Evolutionary conservation across 345 rosid species (phyloP), one percentile per base, ranked within the genome.

Genomic region (Psidium friedrichsthalianum): DNA sequence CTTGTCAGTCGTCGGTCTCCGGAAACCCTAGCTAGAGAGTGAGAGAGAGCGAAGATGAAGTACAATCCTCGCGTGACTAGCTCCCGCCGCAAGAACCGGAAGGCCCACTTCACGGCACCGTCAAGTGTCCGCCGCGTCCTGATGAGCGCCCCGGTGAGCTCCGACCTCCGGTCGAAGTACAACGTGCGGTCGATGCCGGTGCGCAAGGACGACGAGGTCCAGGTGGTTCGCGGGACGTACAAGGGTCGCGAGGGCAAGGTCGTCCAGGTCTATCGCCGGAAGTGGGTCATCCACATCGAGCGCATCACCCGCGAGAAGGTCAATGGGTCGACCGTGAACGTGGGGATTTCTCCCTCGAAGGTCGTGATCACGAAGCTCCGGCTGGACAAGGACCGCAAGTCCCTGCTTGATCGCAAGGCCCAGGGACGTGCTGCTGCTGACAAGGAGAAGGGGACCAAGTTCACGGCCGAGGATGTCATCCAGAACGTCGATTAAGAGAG

Each of bases 281-380:
- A 86, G 86, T 86, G 88, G 88, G 88, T 86, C 32, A 83, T 86
- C 88, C 88, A 86, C 88, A 58, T 86, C 83, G 88, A 86, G 86
- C 85, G 88, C 51, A 86, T 86, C 56, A 86, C 88, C n/a, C 57
- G 88, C 42, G 88, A 86, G 88, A 86, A 86, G 78, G 88, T 86
- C 51, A 86, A 86, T 57, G 88, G 88, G 6, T 86, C 88, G 58
- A 86, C 88, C 40, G 88, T 86, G 56, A 83, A 86, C 57, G 86
- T 86, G n/a, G 88, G 88, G 52, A 32, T 86, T 51, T 55, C 84
- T 22, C 86, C 88, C 21, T 86, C 88, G n/a, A 86, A 86, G 88
- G 88, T 86, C 47, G 53, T 86, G 11, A 83, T 86, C 78, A 86
- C 86, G 10, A 86, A 86, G 88, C 83, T 86, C 36, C 76, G 85